These are phyloP conservation scores for Tuber calosporum DNA, from an alignment of 495 filamentous ascomycete genomes.

Conservation along the genomic window DNA sequence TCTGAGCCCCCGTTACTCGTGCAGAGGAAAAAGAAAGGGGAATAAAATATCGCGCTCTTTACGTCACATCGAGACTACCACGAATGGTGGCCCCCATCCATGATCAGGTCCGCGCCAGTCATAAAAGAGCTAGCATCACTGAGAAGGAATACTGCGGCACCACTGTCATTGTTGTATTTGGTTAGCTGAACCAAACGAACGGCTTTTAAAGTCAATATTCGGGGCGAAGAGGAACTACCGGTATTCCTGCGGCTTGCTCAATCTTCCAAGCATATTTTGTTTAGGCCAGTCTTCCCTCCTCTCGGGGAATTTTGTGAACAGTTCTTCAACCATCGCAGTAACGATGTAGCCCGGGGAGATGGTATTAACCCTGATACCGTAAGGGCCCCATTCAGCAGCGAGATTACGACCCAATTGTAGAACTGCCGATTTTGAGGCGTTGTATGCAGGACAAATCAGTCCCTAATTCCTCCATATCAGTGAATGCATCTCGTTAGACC, in stretches of 20 bases:
- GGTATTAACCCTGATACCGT: constrained; percentile 90
- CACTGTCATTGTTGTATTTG: constrained; percentile 37
- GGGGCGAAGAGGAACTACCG: constrained; percentile 41
- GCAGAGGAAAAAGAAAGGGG: background rate
- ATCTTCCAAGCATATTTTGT: constrained; percentile 78
- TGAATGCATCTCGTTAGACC: background rate
- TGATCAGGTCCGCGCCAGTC: constrained; percentile 74
- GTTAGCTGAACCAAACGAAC: constrained; percentile 12
- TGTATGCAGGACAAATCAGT: constrained; percentile 72
- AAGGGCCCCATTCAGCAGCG: constrained; percentile 76
- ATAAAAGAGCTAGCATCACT: constrained; percentile 84
- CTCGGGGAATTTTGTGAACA: constrained; percentile 71
- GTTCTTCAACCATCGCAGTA: constrained; percentile 77
- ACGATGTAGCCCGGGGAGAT: constrained; percentile 93
- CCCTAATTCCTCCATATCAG: constrained; percentile 46
- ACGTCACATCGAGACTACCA: constrained; percentile 50
- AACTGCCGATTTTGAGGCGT: constrained; percentile 82
- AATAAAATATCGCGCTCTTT: background rate
- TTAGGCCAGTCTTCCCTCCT: constrained; percentile 68
- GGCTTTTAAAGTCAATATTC: constrained; percentile 20
- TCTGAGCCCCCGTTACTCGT: background rate
- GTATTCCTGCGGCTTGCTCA: constrained; percentile 77
- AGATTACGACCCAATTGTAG: constrained; percentile 77
- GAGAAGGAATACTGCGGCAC: constrained; percentile 74
- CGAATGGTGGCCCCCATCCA: constrained; percentile 74